These are phyloP conservation scores for Boletales sp. DNA, from an alignment of 768 basidiomycete genomes.

Conservation along the genomic window DNA sequence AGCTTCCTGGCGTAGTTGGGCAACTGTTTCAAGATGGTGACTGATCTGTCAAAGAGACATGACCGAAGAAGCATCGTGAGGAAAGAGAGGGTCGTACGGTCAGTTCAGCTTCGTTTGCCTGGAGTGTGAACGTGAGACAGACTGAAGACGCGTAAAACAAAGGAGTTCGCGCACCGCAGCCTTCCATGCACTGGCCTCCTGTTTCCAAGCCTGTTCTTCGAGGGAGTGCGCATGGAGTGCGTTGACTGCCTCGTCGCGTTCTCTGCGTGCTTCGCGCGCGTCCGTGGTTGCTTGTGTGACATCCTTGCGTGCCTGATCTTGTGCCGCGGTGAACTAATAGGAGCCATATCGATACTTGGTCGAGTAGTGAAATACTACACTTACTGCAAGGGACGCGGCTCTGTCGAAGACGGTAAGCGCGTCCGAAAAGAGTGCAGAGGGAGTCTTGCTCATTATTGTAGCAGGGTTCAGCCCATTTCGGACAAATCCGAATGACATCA, in stretches of 20 bases:
- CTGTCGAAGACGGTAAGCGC: conserved; percentile 40
- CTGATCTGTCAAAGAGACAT: conserved; percentile 39
- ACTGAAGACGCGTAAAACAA: conserved; percentile 8
- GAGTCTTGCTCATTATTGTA: conserved; percentile 29
- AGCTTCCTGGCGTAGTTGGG: conserved; percentile 60
- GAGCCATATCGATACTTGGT: conserved; percentile 1
- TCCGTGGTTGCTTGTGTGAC: conserved; percentile 47
- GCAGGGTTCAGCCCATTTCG: conserved; percentile 17
- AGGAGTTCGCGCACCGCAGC: conserved; percentile 42
- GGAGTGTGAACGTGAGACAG: conserved; percentile 3
- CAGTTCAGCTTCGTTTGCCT: conserved; percentile 56
- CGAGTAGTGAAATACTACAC: conserved; percentile 7
- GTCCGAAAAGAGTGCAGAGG: conserved; percentile 38
- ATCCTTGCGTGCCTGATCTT: conserved; percentile 53
- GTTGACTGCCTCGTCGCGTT: conserved; percentile 49
- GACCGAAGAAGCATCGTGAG: not conserved
- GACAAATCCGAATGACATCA: not conserved
- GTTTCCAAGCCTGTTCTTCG: conserved; percentile 48
- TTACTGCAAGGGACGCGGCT: conserved; percentile 39
- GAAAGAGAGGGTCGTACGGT: conserved; percentile 39
- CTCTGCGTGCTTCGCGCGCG: conserved; percentile 42
- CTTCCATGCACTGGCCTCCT: conserved; percentile 38
- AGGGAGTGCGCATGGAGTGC: conserved; percentile 42
- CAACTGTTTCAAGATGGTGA: conserved; percentile 58
- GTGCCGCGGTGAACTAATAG: conserved; percentile 49